phyloP scores from a whole-genome alignment of 106 monocot species.

The Platanthera zijinensis region DNA sequence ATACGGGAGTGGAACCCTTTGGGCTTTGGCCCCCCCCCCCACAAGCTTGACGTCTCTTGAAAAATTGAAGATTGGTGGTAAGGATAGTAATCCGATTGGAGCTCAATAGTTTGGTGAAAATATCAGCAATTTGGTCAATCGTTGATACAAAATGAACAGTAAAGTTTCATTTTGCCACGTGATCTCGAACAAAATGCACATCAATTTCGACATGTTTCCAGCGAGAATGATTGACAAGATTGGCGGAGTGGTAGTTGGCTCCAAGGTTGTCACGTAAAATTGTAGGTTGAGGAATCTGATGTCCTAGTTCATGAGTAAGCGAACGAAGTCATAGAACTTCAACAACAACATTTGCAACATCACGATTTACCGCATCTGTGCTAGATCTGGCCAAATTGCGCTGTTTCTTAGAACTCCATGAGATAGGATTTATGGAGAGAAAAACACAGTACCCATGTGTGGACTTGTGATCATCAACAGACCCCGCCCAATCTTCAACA shows the following conservation, averaged over 20 bases:
- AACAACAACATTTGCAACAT: constrained; percentile 5
- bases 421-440: not conserved
- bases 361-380: not conserved
- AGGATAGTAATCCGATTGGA: too few species aligned
- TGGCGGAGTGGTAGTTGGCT: not conserved
- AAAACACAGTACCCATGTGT: not conserved
- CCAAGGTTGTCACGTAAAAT: constrained; percentile 1
- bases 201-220: too few species aligned
- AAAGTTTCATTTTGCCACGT: too few species aligned
- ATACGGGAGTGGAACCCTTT: too few species aligned
- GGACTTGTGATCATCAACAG: not conserved
- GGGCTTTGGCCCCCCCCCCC: too few species aligned
- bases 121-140: too few species aligned
- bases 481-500: not conserved
- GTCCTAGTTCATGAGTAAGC: not conserved
- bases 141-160: too few species aligned
- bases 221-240: not conserved
- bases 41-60: too few species aligned
- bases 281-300: not conserved
- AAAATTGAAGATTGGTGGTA: too few species aligned
- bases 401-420: constrained; percentile 16
- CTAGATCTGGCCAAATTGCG: constrained; percentile 3
- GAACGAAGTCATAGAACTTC: not conserved
- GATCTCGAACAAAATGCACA: too few species aligned
- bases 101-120: too few species aligned